These are phyloP conservation scores for Actinomucor elegans DNA, from an alignment of 371 early-diverging fungal genomes.

Conservation along the genomic window DNA sequence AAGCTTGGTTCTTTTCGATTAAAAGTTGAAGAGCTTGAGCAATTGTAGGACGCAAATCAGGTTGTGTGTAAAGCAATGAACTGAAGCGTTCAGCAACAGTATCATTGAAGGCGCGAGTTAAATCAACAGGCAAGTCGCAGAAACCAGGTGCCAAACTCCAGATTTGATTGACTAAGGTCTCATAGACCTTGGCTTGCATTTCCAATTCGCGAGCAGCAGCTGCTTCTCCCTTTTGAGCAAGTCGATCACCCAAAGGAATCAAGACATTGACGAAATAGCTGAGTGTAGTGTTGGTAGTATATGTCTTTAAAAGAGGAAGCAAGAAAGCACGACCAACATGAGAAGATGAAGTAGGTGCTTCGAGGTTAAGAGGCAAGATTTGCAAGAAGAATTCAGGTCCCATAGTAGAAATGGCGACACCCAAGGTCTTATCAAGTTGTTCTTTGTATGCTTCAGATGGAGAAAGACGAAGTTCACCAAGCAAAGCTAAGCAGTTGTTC, in stretches of 20 bases:
- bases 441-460: constrained; percentile 81
- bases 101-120: constrained; percentile 58
- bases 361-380: constrained; percentile 89
- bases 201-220: constrained; percentile 64
- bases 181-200: constrained; percentile 89
- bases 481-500: constrained; percentile 58
- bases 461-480: constrained; percentile 84
- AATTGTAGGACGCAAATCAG: constrained; percentile 80
- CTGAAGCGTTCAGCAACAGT: constrained; percentile 71
- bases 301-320: constrained; percentile 75
- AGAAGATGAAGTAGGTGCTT: constrained; percentile 45
- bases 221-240: constrained; percentile 64
- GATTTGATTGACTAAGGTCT: constrained; percentile 84
- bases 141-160: constrained; percentile 89
- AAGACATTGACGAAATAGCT: constrained; percentile 71
- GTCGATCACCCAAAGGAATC: constrained; percentile 76
- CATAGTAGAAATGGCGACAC: constrained; percentile 77
- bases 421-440: constrained; percentile 80
- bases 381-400: constrained; percentile 79
- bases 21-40: constrained; percentile 75
- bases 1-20: constrained; percentile 65
- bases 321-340: constrained; percentile 79
- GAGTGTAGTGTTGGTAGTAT: constrained; percentile 79
- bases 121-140: constrained; percentile 81
- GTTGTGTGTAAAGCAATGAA: constrained; percentile 63